Percentiles rank a stretch among this genome's conserved stretches.
phyloP scores from a whole-genome alignment of 2,329 filamentous ascomycete species.

The Fusarium xylarioides region DNA sequence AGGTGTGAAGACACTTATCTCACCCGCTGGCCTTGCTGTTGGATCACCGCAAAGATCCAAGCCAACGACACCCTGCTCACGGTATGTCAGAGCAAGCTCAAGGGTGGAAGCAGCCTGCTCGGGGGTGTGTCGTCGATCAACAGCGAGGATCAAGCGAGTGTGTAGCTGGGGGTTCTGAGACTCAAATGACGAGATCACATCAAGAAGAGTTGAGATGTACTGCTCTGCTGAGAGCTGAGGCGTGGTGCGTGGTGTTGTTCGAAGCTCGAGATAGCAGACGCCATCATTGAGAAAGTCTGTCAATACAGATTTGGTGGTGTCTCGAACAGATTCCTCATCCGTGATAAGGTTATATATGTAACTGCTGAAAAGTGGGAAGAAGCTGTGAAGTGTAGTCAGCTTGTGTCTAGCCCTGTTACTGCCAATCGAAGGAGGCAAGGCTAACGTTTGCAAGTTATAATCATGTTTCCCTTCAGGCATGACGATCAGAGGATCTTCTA shows the following conservation, averaged over 20 bases:
- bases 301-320: slow-evolving; percentile 73
- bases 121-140: slow-evolving; percentile 72
- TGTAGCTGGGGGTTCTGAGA: slow-evolving; percentile 57
- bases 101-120: slow-evolving; percentile 71
- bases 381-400: slow-evolving; percentile 56
- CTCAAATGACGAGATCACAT: slow-evolving; percentile 66
- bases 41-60: slow-evolving; percentile 85
- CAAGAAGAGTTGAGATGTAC: slow-evolving; percentile 74
- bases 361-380: slow-evolving; percentile 80
- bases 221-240: slow-evolving; percentile 65
- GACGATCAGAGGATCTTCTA: slow-evolving; percentile 74
- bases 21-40: slow-evolving; percentile 57
- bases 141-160: slow-evolving; percentile 74
- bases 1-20: slow-evolving; percentile 66
- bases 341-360: slow-evolving; percentile 82
- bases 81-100: slow-evolving; percentile 67
- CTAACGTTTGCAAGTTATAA: slow-evolving; percentile 74
- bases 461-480: slow-evolving; percentile 78
- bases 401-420: neutral
- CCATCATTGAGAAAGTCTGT: slow-evolving; percentile 74
- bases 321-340: slow-evolving; percentile 65
- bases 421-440: neutral
- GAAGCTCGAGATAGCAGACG: slow-evolving; percentile 80
- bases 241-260: slow-evolving; percentile 78
- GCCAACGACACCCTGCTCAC: slow-evolving; percentile 68